Base-by-base conservation (phyloP, 768 basidiomycete genomes). In the Arthromyces matolae region DNA sequence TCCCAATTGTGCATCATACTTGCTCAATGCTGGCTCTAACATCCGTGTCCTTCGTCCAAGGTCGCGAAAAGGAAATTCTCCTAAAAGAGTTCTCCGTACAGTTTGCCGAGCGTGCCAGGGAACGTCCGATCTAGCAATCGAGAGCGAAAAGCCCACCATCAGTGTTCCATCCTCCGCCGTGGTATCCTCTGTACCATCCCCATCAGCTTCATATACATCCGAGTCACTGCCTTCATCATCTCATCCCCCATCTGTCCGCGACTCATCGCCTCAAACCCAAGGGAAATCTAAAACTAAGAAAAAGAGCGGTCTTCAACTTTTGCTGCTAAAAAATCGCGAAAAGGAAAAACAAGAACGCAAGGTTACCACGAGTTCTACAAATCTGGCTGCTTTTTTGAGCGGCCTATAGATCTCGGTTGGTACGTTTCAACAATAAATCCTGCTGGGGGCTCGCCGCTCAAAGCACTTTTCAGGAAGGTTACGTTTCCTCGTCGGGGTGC, bases 281-380 rank as follows among this genome's bases (percentile, higher is more conserved):
- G 24, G 59, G 5, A 76, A 69, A 44, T 45, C 67, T 7, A 71
- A 73, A 8, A 60, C 69, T 9, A 85, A 84, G 64, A 80, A 80
- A 62, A 78, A 75, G 55, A 63, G 74, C 1, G 74, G 74, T 8
- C 59, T 90, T 33, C 84, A 81, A 60, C 75, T 80, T 34, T 75
- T 90, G 70, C 69, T 89, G 27, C 74, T 75, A 22, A 76, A 78
- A 32, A 85, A 83, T 52, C 78, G 75, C 38, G 70, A 82, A 52
- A 70, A 75, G 55, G 70, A 77, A 58, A 67, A 69, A 41, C 70
- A 67, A 54, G 70, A 72, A 64, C 61, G 57, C 56, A 53, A 47
- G 50, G 61, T 51, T 42, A 66, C 57, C 38, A 56, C 53, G 13
- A 33, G 42, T 3, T 50, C 55, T 13, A 67, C 62, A 22, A 75